Conservation (phyloP, 768 basidiomycete species). For the Trametes punicea region DNA sequence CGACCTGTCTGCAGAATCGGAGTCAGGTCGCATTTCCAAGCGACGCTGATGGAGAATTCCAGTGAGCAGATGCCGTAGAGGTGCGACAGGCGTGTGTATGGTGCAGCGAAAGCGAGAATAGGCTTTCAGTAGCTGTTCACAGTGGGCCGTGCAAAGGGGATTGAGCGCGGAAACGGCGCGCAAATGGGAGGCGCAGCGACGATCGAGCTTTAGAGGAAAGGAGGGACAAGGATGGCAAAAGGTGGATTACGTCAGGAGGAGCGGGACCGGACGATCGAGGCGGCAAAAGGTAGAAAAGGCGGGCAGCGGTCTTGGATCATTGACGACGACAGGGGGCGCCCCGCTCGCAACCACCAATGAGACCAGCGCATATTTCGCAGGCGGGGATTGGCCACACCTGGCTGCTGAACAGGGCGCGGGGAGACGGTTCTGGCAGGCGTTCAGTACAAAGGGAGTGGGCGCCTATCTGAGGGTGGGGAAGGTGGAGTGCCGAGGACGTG, state of each 20-base stretch:
- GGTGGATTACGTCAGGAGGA: slow-evolving; percentile 8
- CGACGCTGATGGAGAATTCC: not conserved
- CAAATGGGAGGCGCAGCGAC: slow-evolving; percentile 4
- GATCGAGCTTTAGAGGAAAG: slow-evolving; percentile 8
- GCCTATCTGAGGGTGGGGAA: not conserved
- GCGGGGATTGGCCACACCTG: not conserved
- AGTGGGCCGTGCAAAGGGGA: not conserved
- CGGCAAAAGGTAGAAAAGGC: slow-evolving; percentile 11
- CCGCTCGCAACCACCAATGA: not conserved
- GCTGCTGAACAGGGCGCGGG: not conserved
- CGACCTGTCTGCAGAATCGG: not conserved
- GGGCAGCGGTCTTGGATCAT: not conserved
- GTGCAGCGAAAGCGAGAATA: not conserved
- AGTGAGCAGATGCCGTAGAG: not conserved
- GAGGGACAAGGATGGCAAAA: slow-evolving; percentile 5
- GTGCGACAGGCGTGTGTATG: not conserved
- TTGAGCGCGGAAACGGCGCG: not conserved
- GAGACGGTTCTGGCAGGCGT: slow-evolving; percentile 4
- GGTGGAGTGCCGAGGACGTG: slow-evolving; percentile 6
- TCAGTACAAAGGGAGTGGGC: not conserved
- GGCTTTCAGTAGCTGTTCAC: not conserved
- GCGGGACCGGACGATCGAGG: slow-evolving; percentile 5
- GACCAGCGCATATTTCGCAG: not conserved
- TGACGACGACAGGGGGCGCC: not conserved
- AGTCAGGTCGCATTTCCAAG: not conserved